These are phyloP conservation scores for Cardamine chenopodiifolia DNA, from an alignment of 345 rosid genomes.

Conservation along the genomic window DNA sequence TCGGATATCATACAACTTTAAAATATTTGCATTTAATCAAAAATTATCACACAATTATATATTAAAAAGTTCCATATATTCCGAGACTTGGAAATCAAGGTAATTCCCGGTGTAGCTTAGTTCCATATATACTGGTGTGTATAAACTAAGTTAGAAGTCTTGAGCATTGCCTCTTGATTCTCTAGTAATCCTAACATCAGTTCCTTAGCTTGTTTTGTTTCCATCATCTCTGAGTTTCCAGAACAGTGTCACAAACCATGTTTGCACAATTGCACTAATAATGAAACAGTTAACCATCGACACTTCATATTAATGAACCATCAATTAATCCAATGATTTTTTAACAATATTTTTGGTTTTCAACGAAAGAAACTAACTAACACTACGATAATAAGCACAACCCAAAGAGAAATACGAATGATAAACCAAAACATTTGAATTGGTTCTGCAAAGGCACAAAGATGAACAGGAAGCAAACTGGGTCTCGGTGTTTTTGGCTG, in stretches of 20 bases:
- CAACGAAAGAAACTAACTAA: slow-evolving; percentile 6
- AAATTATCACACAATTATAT: too few species aligned
- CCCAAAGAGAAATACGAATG: neutral
- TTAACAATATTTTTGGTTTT: neutral
- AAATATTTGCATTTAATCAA: too few species aligned
- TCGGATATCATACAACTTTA: too few species aligned
- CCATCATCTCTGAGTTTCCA: neutral
- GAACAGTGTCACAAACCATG: neutral
- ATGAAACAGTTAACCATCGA: neutral
- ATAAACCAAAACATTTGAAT: neutral
- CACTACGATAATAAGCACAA: slow-evolving; percentile 1
- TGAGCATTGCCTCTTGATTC: neutral
- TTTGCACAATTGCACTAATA: neutral
- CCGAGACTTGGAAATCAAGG: too few species aligned
- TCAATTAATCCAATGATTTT: neutral
- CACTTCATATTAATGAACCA: neutral
- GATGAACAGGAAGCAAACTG: neutral
- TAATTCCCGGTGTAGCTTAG: too few species aligned
- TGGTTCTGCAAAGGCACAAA: neutral
- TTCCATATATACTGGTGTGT: too few species aligned
- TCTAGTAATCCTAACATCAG: neutral
- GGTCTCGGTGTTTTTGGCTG: neutral
- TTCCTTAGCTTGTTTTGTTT: neutral
- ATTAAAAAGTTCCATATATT: too few species aligned
- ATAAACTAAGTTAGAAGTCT: too few species aligned